Percentiles rank a stretch among this genome's conserved stretches.
These are phyloP conservation scores for Craspedostauros australis DNA, from an alignment of 108 stramenopile species.

Conservation along the genomic window DNA sequence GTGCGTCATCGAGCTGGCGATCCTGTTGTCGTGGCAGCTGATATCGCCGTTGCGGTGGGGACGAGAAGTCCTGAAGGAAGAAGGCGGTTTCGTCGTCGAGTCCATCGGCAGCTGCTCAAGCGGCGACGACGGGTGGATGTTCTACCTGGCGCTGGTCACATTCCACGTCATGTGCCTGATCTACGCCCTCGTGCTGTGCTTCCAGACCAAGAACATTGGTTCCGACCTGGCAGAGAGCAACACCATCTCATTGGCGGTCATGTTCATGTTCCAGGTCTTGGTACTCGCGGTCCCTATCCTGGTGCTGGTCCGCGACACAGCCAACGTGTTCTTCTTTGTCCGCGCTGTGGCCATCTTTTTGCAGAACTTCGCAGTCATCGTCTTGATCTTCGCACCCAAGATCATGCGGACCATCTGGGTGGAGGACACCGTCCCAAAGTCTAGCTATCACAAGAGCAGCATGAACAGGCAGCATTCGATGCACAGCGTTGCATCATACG, in stretches of 20 bases:
- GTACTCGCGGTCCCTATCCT: slow-evolving; percentile 35
- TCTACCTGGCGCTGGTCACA: slow-evolving; percentile 9
- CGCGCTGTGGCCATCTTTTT: slow-evolving; percentile 21
- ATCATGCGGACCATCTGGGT: slow-evolving; percentile 3
- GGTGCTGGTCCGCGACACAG: slow-evolving; percentile 24
- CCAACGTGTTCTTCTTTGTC: slow-evolving; percentile 31
- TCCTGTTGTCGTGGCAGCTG: slow-evolving; percentile 22
- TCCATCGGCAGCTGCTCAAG: slow-evolving; percentile 17
- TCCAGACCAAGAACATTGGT: slow-evolving; percentile 19
- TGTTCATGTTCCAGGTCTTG: slow-evolving; percentile 37
- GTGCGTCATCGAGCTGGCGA: slow-evolving; percentile 10
- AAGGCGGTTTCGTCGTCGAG: slow-evolving; percentile 12
- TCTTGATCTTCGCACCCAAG: slow-evolving; percentile 46
- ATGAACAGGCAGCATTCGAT: too few relatives aligned
- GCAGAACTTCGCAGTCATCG: slow-evolving; percentile 20
- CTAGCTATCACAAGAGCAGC: too few relatives aligned
- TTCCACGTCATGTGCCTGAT: slow-evolving; percentile 26
- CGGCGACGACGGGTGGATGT: slow-evolving; percentile 12
- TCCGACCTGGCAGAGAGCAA: slow-evolving; percentile 39
- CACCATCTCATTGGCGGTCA: slow-evolving; percentile 34
- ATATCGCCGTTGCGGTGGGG: slow-evolving; percentile 17
- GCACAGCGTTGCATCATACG: too few relatives aligned
- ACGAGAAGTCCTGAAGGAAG: slow-evolving; percentile 11
- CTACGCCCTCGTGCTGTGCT: slow-evolving; percentile 21
- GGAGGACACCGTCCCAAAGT: slow-evolving; percentile 1